A percentile compares a stretch with the other conserved stretches of the same genome.
Evolutionary conservation across 352 stramenopile genomes (phyloP).

Genomic region (Globisporangium acanthophoron): DNA sequence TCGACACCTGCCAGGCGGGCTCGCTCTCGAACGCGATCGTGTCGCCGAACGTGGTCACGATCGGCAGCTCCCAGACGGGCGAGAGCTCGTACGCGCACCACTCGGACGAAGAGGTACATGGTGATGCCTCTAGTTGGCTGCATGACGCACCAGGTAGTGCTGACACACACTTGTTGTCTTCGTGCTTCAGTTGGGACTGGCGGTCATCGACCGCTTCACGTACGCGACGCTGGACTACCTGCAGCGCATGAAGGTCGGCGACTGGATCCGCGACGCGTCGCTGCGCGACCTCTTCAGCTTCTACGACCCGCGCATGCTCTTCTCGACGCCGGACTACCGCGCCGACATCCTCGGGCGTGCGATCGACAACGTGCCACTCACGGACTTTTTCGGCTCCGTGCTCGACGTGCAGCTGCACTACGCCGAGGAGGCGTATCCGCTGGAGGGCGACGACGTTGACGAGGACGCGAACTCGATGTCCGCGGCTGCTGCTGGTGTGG

Average conservation of each 20-base stretch:
- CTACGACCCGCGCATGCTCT: conserved; percentile 81
- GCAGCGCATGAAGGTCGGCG: conserved; percentile 76
- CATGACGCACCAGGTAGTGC: no score
- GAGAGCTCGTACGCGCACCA: conserved; percentile 96
- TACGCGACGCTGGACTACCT: conserved; percentile 87
- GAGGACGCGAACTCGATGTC: not conserved
- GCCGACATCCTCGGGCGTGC: conserved; percentile 66
- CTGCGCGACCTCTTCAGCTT: conserved; percentile 73
- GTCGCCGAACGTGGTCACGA: conserved; percentile 90
- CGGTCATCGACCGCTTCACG: conserved; percentile 88
- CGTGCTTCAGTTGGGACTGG: conserved; percentile 52
- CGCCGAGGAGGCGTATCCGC: conserved; percentile 72
- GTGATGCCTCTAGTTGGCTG: not conserved
- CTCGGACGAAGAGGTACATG: conserved; percentile 65
- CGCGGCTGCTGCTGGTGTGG: not conserved
- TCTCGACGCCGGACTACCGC: conserved; percentile 74
- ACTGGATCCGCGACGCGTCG: conserved; percentile 59
- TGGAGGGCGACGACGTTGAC: conserved; percentile 23
- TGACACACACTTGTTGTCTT: not conserved
- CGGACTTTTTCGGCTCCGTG: conserved; percentile 87
- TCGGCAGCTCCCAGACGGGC: conserved; percentile 87
- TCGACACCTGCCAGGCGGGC: conserved; percentile 97
- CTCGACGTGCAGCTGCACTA: conserved; percentile 70
- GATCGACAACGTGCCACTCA: conserved; percentile 74
- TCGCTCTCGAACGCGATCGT: conserved; percentile 86